Evolutionary conservation across 768 basidiomycete genomes (phyloP).

Genomic region (Tylopilus intermedius): DNA sequence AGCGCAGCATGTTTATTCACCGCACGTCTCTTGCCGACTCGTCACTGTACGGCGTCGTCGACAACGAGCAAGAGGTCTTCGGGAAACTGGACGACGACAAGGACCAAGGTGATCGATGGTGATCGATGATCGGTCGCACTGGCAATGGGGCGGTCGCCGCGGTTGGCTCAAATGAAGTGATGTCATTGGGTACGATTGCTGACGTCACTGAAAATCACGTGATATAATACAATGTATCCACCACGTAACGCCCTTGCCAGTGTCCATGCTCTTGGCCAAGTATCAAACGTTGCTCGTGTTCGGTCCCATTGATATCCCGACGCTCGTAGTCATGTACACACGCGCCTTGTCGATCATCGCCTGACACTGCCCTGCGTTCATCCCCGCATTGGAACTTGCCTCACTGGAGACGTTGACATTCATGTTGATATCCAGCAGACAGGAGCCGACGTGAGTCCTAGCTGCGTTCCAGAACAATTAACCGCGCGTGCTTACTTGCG

Average conservation of each 20-base stretch:
- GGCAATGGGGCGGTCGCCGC: constrained; percentile 16
- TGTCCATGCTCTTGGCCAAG: constrained; percentile 68
- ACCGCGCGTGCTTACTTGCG: constrained; percentile 15
- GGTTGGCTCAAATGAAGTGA: constrained; percentile 29
- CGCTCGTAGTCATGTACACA: constrained; percentile 81
- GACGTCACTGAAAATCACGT: constrained; percentile 22
- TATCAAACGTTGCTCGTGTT: constrained; percentile 75
- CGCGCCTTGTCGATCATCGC: constrained; percentile 68
- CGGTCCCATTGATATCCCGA: constrained; percentile 91
- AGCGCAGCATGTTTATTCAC: constrained; percentile 15
- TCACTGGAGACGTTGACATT: constrained; percentile 13
- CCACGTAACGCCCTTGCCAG: constrained; percentile 59
- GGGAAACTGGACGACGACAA: constrained; percentile 21
- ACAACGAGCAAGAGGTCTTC: constrained; percentile 12
- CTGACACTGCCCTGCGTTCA: constrained; percentile 61
- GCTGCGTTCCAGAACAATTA: neutral
- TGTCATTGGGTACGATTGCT: constrained; percentile 29
- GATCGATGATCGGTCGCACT: constrained; percentile 21
- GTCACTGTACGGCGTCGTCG: constrained; percentile 9
- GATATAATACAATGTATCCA: constrained; percentile 29
- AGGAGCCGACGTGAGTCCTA: neutral
- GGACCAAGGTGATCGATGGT: too few relatives aligned
- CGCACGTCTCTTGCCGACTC: too few relatives aligned
- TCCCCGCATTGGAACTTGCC: constrained; percentile 41
- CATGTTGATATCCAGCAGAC: constrained; percentile 16